phyloP scores from a whole-genome alignment of 192 early-diverging fungal species.

The Coemansia sp. region DNA sequence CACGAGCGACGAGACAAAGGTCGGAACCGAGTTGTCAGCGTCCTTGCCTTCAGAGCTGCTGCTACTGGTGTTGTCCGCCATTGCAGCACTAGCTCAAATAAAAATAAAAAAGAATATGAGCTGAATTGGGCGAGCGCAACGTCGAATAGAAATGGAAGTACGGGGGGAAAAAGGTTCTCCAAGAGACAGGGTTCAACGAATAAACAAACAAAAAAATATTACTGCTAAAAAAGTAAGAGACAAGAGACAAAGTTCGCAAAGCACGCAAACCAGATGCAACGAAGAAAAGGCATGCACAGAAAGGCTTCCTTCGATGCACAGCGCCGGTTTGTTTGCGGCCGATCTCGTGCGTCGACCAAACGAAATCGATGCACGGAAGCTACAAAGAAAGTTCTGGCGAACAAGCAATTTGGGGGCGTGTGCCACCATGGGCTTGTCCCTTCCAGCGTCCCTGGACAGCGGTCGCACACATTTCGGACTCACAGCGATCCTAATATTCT shows the following conservation, averaged over 20 bases:
- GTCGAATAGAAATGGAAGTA: background rate
- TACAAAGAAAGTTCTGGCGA: background rate
- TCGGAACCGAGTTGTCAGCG: constrained; percentile 60
- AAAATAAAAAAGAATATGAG: background rate
- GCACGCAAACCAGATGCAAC: background rate
- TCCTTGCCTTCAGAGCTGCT: background rate
- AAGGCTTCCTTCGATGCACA: background rate
- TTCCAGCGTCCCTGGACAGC: too few species aligned
- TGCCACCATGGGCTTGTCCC: too few species aligned
- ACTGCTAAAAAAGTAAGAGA: background rate
- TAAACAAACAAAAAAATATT: too few species aligned
- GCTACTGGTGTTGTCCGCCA: constrained; percentile 4
- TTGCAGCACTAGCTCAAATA: background rate
- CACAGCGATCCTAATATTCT: background rate
- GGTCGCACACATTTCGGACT: too few species aligned
- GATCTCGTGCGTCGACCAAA: background rate
- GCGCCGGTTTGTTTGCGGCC: too few species aligned
- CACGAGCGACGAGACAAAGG: constrained; percentile 71
- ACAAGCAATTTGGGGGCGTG: too few species aligned
- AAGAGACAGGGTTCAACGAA: too few species aligned
- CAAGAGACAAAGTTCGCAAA: background rate
- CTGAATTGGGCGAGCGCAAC: background rate
- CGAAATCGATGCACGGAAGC: background rate
- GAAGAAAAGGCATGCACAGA: too few species aligned
- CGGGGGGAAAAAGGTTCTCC: background rate